phyloP scores from a whole-genome alignment of 805 yeast species.

The Suhomyces kilbournensis region DNA sequence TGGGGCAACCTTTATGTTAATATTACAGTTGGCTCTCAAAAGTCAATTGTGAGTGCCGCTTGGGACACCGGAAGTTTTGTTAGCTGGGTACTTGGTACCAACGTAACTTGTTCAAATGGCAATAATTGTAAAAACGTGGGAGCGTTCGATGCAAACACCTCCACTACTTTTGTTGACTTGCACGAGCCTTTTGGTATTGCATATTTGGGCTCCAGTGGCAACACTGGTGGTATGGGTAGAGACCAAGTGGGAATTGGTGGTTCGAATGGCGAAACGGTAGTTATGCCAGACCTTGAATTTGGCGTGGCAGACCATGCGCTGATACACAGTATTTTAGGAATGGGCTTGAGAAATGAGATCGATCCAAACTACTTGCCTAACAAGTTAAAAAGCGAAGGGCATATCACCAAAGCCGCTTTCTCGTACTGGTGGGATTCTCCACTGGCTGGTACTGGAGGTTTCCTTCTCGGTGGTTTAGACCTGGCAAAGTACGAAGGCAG shows the following conservation, averaged over 20 bases:
- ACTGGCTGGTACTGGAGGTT: conserved; percentile 9
- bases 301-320: neutral
- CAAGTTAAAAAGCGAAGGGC: conserved; percentile 8
- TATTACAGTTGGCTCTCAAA: neutral
- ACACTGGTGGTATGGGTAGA: neutral
- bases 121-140: neutral
- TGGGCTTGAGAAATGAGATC: neutral
- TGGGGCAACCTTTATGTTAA: neutral
- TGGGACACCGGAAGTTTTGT: neutral
- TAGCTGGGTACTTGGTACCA: neutral
- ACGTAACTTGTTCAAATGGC: neutral
- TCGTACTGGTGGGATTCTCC: conserved; percentile 13
- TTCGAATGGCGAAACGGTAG: neutral
- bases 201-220: too few relatives aligned
- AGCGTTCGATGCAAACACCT: neutral
- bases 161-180: neutral
- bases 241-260: neutral
- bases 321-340: neutral
- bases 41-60: too few relatives aligned
- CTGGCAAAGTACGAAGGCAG: conserved; percentile 13
- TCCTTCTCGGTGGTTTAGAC: conserved; percentile 22
- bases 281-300: neutral
- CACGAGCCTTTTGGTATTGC: neutral
- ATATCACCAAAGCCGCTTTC: conserved; percentile 8
- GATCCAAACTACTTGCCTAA: conserved; percentile 9